Evolutionary conservation across 1,284 basidiomycete genomes (phyloP).

Genomic region (Austroboletus novae-zelandiae): DNA sequence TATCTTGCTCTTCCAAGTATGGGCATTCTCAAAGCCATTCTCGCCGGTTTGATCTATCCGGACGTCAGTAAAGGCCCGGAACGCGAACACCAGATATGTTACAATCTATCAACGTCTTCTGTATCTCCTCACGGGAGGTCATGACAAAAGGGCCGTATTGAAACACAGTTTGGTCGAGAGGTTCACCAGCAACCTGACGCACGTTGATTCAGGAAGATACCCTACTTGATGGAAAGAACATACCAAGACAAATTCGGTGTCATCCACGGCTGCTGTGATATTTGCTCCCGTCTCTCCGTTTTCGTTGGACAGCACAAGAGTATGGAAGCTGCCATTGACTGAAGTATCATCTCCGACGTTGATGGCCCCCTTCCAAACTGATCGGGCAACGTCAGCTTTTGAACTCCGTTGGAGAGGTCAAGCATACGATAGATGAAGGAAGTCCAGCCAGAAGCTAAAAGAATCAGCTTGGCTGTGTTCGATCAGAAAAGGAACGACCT

Average conservation of each 20-base stretch:
- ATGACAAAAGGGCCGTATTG: slow-evolving; percentile 91
- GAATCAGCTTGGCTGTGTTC: slow-evolving; percentile 2
- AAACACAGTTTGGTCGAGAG: slow-evolving; percentile 84
- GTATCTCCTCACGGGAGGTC: slow-evolving; percentile 77
- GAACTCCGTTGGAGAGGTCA: neutral
- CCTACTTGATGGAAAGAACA: slow-evolving; percentile 17
- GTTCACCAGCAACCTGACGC: slow-evolving; percentile 76
- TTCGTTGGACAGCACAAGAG: slow-evolving; percentile 69
- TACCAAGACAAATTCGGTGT: slow-evolving; percentile 73
- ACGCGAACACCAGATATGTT: slow-evolving; percentile 24
- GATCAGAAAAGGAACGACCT: slow-evolving; percentile 31
- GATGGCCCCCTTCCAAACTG: slow-evolving; percentile 69
- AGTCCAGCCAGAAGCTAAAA: slow-evolving; percentile 73
- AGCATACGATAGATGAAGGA: slow-evolving; percentile 75
- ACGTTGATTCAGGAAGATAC: slow-evolving; percentile 15
- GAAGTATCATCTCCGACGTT: slow-evolving; percentile 53
- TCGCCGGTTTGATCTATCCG: slow-evolving; percentile 60
- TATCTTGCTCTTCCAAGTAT: slow-evolving; percentile 85
- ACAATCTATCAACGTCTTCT: slow-evolving; percentile 83
- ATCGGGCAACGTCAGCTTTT: slow-evolving; percentile 8
- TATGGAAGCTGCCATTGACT: slow-evolving; percentile 64
- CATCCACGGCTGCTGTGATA: slow-evolving; percentile 53
- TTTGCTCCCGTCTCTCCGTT: slow-evolving; percentile 59
- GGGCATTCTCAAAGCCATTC: slow-evolving; percentile 92
- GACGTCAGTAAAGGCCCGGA: slow-evolving; percentile 3